phyloP scores from a whole-genome alignment of 331 rosid genomes.

The Phaseolus coccineus region DNA sequence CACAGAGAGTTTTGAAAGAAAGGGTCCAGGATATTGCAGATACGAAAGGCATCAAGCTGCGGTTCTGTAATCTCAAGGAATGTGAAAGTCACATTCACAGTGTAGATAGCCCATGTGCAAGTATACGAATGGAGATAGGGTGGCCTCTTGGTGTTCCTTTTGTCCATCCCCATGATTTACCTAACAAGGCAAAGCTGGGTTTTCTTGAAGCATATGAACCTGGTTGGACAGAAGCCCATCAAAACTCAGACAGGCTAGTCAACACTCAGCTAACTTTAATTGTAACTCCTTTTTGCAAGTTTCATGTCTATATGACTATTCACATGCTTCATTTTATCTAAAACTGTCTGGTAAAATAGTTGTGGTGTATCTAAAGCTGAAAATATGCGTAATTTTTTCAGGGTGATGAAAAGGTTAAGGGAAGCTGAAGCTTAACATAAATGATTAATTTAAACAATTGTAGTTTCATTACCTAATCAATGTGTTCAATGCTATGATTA shows the following conservation, averaged over 20 bases:
- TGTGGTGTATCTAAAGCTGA: conserved; percentile 21
- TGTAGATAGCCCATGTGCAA: conserved; percentile 93
- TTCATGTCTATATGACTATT: conserved; percentile 46
- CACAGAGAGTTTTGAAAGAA: conserved; percentile 96
- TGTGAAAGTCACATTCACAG: conserved; percentile 89
- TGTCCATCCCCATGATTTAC: conserved; percentile 98
- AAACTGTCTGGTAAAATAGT: conserved; percentile 30
- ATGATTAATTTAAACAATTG: conserved; percentile 1
- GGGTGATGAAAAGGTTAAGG: not conserved
- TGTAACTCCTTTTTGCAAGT: conserved; percentile 60
- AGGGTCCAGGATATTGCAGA: conserved; percentile 98
- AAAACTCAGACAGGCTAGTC: conserved; percentile 88
- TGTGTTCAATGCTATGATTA: conserved; percentile 4
- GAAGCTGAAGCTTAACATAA: conserved; percentile 33
- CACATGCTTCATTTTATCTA: conserved; percentile 15
- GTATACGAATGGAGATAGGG: conserved; percentile 85
- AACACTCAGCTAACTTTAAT: conserved; percentile 69
- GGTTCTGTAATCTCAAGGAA: conserved; percentile 95
- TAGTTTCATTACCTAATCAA: not conserved
- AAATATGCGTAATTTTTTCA: conserved; percentile 25
- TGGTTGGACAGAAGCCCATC: conserved; percentile 96
- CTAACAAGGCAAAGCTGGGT: conserved; percentile 96
- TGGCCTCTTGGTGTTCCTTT: conserved; percentile 99
- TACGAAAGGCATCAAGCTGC: conserved; percentile 96
- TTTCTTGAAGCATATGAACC: conserved; percentile 99